Evolutionary conservation across 345 rosid genomes (phyloP), one percentile per base, ranked within the genome.

Genomic region (Gossypium herbaceum): DNA sequence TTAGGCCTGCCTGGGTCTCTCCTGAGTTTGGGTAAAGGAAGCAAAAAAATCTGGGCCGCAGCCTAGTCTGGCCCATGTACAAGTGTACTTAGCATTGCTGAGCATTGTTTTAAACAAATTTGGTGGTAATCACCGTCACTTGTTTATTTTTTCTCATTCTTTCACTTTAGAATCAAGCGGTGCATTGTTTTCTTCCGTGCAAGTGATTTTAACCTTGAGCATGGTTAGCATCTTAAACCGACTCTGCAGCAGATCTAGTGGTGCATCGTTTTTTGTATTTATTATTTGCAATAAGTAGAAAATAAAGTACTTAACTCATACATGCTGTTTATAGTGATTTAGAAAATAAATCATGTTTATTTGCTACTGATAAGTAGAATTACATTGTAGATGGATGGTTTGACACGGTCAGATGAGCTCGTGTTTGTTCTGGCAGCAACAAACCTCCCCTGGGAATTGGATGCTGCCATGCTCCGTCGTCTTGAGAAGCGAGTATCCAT

Each of bases 371-470:
- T 85, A 16, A 4, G 76, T 76, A 11, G 41, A 25, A 20, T 77
- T 81, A 74, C 76, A 68, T 80, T 86, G 85, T 87, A 95, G 99
- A 95, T 95, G 99, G 99, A 95, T 89, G 98, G 98, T 77, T 83
- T 95, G 85, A 88, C 81, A 15, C 81, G 80, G 78, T 81, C 99
- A 45, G 81, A 95, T 68, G 97, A 95, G 82, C 98, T 95, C 24
- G 98, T 95, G 29, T 95, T 93, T 79, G 98, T 95, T 75, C 82
- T 95, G 88, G 99, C 98, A 0, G 99, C 99, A 20, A 95, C 99
- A 22, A 95, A 95, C 81, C 95, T 95, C 62, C 99, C 99, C 2
- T 95, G 99, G 98, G 99, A 95, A 71, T 81, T 95, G 75, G 99
- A 95, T 86, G 97, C 93, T 62, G 99, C 98, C 74, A 90, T 95